A percentile compares a stretch with the other conserved stretches of the same genome.
Evolutionary conservation across 2,329 filamentous ascomycete genomes (phyloP).

Genomic region (Fusarium veterinarium): DNA sequence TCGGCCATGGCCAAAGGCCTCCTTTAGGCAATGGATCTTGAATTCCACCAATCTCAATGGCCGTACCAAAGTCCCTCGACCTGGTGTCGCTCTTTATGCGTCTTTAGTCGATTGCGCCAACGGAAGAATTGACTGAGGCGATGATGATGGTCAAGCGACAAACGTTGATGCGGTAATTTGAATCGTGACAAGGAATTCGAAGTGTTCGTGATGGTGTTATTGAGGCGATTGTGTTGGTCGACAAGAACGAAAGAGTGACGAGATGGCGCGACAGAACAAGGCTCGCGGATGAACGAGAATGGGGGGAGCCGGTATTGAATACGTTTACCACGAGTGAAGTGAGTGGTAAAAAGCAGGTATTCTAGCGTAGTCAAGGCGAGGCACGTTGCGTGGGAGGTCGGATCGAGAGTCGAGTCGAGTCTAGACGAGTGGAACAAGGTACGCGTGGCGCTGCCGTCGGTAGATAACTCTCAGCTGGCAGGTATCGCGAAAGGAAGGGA

Average conservation of each 20-base stretch:
- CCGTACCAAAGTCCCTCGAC: constrained; percentile 13
- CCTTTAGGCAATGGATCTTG: constrained; percentile 27
- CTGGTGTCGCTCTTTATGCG: constrained; percentile 13
- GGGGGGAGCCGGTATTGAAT: constrained; percentile 17
- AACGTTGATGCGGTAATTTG: not conserved
- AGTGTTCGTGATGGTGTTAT: not conserved
- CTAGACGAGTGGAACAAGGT: constrained; percentile 20
- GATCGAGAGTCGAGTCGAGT: constrained; percentile 14
- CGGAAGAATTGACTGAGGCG: not conserved
- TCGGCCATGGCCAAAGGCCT: constrained; percentile 47
- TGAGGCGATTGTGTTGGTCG: not conserved
- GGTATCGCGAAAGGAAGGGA: constrained; percentile 10
- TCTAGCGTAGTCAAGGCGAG: not conserved
- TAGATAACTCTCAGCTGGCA: not conserved
- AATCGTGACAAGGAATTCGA: not conserved
- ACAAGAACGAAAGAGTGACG: constrained; percentile 2
- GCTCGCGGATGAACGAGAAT: not conserved
- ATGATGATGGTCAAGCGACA: not conserved
- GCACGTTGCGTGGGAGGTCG: constrained; percentile 19
- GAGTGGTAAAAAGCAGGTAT: constrained; percentile 21
- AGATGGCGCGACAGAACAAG: constrained; percentile 4
- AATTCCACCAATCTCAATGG: constrained; percentile 36
- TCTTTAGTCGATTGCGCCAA: constrained; percentile 13
- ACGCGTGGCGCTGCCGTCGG: constrained; percentile 30
- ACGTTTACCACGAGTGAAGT: not conserved